These are phyloP conservation scores for Cystobasidium sp. DNA, from an alignment of 1,284 basidiomycete species.

Conservation along the genomic window DNA sequence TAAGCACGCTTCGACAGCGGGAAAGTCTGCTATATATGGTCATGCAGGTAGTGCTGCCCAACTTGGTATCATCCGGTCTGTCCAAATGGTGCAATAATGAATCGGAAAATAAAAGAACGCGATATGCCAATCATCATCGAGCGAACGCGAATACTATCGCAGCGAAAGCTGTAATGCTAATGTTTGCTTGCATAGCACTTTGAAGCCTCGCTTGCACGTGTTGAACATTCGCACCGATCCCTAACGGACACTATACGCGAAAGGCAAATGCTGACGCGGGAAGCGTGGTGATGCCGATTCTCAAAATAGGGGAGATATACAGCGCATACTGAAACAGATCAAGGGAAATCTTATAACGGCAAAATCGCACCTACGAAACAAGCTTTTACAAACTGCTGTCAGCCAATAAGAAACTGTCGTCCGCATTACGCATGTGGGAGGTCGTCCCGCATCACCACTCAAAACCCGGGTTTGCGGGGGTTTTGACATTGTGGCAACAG, in stretches of 20 bases:
- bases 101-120: no score
- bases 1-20: no score
- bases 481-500: background rate
- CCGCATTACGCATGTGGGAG: background rate
- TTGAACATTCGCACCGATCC: background rate
- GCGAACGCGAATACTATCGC: background rate
- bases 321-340: slow-evolving; percentile 12
- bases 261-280: slow-evolving; percentile 21
- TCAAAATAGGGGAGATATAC: slow-evolving; percentile 10
- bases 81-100: no score
- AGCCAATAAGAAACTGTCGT: background rate
- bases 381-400: background rate
- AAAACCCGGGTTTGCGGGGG: background rate
- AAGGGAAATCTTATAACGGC: background rate
- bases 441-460: no score
- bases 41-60: no score
- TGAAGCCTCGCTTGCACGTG: slow-evolving; percentile 10
- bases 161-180: background rate
- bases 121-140: background rate
- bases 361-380: background rate
- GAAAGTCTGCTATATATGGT: no score
- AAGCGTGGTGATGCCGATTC: slow-evolving; percentile 10
- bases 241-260: background rate
- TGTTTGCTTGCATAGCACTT: background rate
- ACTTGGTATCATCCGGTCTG: no score